A percentile compares a stretch with the other conserved stretches of the same genome.
These are phyloP conservation scores for Drechslerella dactyloides DNA, from an alignment of 2,329 filamentous ascomycete genomes.

Conservation along the genomic window DNA sequence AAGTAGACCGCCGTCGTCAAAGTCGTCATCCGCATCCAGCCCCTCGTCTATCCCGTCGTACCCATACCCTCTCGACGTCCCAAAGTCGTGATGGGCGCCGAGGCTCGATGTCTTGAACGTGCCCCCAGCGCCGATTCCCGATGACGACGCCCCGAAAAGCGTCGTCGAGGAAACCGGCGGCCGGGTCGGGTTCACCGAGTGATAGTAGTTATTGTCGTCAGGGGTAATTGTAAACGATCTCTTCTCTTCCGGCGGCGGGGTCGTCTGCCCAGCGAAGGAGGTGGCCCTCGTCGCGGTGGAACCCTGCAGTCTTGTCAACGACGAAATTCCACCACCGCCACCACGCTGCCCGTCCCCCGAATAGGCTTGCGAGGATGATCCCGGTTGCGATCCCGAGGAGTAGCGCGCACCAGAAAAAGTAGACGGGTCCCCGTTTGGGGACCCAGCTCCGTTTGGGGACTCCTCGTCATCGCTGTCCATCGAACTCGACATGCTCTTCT, in stretches of 20 bases:
- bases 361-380: conserved; percentile 41
- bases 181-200: conserved; percentile 23
- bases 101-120: conserved; percentile 14
- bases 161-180: conserved; percentile 28
- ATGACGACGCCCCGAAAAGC: conserved; percentile 29
- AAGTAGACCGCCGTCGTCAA: conserved; percentile 17
- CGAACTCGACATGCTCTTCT: conserved; percentile 25
- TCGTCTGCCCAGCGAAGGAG: conserved; percentile 29
- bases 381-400: conserved; percentile 45
- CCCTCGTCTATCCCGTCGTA: conserved; percentile 34
- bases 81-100: conserved; percentile 41
- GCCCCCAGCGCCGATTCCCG: neutral
- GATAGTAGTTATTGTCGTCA: conserved; percentile 29
- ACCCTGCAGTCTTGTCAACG: conserved; percentile 37
- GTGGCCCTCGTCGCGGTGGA: conserved; percentile 17
- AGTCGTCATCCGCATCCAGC: conserved; percentile 35
- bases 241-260: conserved; percentile 41
- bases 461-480: conserved; percentile 30
- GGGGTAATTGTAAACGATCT: conserved; percentile 41
- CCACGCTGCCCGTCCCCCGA: conserved; percentile 44
- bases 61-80: conserved; percentile 8
- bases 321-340: conserved; percentile 37
- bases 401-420: conserved; percentile 49
- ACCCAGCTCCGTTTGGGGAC: conserved; percentile 50
- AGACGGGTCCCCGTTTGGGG: conserved; percentile 49